Base-by-base conservation (phyloP, 441 rosid species). In the Dalechampia spathulata region DNA sequence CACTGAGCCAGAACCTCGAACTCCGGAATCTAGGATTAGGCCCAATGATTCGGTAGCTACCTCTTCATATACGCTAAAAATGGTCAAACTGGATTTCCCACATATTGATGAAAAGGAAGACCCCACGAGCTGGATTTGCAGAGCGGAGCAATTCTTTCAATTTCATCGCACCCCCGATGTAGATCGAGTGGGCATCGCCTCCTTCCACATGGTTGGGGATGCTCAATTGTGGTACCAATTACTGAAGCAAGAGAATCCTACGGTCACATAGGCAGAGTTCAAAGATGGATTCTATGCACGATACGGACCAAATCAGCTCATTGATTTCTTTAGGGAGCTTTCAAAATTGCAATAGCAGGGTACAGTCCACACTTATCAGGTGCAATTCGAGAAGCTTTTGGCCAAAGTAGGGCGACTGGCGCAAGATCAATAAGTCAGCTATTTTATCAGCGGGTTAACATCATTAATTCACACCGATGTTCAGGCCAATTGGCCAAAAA, bases 211-310 rank as follows among this genome's bases (percentile, higher is more conserved):
- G 6, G 6, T 36, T 6, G 55, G 22, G 7, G 43, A 32, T 30
- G 42, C 52, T 0, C 22, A 55, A 16, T 28, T 55, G 14, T 55
- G 48, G 43, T 45, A 41, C 14, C 39, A 55, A 41, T n/a, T 47
- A 5, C 2, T 21, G 5, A 45, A 34, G 10, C 43, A 23, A 57
- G n/a, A 34, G 43, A 20, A 2, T 0, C n/a, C 3, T 5, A 0
- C n/a, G 1, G 14, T 46, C 21, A 26, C 37, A 4, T 55, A 5
- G 19, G 4, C 17, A 10, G 8, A 42, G 11, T 13, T 56, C 23
- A 56, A 30, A 19, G 49, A 30, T 1, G 40, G 60, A 38, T 11
- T 43, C 19, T 10, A 42, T 17, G 4, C 20, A 0, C 3, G 45
- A 1, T 58, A 22, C 23, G 36, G 27, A 15, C 46, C 47, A 21